Evolutionary conservation across 306 rosid genomes (phyloP).

Genomic region (Canavalia gladiata): DNA sequence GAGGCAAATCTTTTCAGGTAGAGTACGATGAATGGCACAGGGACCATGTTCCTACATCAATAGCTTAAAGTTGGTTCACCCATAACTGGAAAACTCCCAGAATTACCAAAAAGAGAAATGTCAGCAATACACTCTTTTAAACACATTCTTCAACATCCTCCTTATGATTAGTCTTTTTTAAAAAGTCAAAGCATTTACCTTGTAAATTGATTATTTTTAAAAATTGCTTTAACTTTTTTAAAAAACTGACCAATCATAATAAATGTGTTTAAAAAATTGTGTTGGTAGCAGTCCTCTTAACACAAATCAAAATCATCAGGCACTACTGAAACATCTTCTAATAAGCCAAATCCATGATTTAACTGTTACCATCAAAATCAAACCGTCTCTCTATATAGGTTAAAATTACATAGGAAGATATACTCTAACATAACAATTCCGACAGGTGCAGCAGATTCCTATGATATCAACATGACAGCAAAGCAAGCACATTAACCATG

Average conservation of each 20-base stretch:
- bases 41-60: conserved; percentile 87
- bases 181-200: no score
- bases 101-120: background rate
- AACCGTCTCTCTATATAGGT: conserved; percentile 24
- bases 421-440: conserved; percentile 13
- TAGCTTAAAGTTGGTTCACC: conserved; percentile 34
- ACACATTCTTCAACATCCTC: no score
- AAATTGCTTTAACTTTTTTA: no score
- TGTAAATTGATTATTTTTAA: no score
- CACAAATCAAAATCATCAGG: conserved; percentile 8
- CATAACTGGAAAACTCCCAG: conserved; percentile 33
- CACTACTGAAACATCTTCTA: conserved; percentile 7
- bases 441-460: conserved; percentile 1
- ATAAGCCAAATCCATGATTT: conserved; percentile 23
- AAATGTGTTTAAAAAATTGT: no score
- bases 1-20: conserved; percentile 77
- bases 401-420: conserved; percentile 2
- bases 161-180: no score
- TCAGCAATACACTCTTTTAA: no score
- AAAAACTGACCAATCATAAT: no score
- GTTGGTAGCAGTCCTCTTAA: no score
- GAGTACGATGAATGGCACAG: conserved; percentile 90
- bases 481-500: conserved; percentile 36
- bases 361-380: background rate
- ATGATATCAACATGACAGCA: conserved; percentile 11